These are phyloP conservation scores for Apophysomyces trapeziformis DNA, from an alignment of 371 early-diverging fungal species.

Conservation along the genomic window DNA sequence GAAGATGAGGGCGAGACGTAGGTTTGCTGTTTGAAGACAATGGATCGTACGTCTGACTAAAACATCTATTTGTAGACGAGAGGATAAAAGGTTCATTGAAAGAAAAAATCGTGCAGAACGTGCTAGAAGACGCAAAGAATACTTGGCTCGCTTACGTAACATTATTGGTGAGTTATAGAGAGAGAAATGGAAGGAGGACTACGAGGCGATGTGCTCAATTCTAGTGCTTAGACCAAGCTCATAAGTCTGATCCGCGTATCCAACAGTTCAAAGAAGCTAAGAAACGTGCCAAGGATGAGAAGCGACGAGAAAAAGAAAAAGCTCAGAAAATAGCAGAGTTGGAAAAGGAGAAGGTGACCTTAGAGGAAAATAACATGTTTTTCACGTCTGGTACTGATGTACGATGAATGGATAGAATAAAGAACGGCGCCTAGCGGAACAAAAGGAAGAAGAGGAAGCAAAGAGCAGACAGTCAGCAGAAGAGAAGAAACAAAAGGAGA, in stretches of 20 bases:
- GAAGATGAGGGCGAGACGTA: slow-evolving; percentile 71
- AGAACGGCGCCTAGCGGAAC: slow-evolving; percentile 15
- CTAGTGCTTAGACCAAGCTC: slow-evolving; percentile 51
- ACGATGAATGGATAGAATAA: slow-evolving; percentile 12
- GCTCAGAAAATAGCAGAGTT: neutral
- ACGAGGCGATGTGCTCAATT: neutral
- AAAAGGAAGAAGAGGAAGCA: neutral
- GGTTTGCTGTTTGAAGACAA: neutral
- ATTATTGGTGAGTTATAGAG: slow-evolving; percentile 54
- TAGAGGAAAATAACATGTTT: neutral
- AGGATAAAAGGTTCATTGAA: slow-evolving; percentile 85
- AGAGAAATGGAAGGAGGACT: neutral
- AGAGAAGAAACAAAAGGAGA: neutral
- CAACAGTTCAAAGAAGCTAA: slow-evolving; percentile 54
- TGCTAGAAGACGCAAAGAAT: slow-evolving; percentile 84
- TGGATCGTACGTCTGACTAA: neutral
- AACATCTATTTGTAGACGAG: slow-evolving; percentile 46
- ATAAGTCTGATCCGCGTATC: slow-evolving; percentile 80
- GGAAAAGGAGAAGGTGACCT: neutral
- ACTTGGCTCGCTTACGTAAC: slow-evolving; percentile 74
- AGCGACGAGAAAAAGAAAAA: slow-evolving; percentile 2
- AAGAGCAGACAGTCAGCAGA: neutral
- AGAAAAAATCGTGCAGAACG: slow-evolving; percentile 83
- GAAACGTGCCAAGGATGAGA: slow-evolving; percentile 1
- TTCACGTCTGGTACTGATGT: neutral